Base-by-base conservation (phyloP, 176 grass and related monocot species). In the Tillandsia leiboldiana region DNA sequence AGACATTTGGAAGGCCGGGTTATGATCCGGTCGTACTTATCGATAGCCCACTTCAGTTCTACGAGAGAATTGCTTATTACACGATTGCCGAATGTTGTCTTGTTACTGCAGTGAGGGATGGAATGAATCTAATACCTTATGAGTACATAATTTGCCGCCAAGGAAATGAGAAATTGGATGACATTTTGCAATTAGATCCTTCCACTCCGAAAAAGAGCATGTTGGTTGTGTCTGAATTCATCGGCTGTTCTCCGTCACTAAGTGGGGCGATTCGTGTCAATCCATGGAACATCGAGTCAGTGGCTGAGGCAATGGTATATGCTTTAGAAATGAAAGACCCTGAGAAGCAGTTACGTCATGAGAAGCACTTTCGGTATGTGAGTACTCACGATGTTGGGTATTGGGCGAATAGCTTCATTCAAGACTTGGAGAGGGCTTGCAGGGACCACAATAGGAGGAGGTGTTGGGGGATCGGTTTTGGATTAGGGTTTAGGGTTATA, bases 61-160 rank as follows among this genome's bases (percentile, higher is more conserved):
- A 80, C 20, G 85, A 87, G 80, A 82, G 52, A 42, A 78, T 87
- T 15, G 80, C 85, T n/a, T 87, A 77, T 53, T 87, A 87, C 64
- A 33, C 64, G 1, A 80, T 87, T 9, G 85, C 85, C 7, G 85
- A 87, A 62, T 75, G 75, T 23, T 87, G 85, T 69, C 70, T 87
- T 26, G 85, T 87, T 50, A 87, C 85, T 20, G 85, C 80, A 49
- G 85, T 87, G 57, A 59, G 85, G 68, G 85, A 87, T 50, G 85
- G 85, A 20, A 87, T 87, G 85, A 87, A 87, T 72, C 53, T 87
- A 49, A 87, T 87, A 23, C 85, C 85, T 15, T 87, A 87, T 1
- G 80, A 87, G 63, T 87, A 87, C 65, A 83, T 75, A 26, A 79
- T 87, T 61, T 83, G 75, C 49, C 58, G 85, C 26, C 75, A 87